Evolutionary conservation across 306 rosid species (phyloP).

Genomic region (Trifolium dubium): DNA sequence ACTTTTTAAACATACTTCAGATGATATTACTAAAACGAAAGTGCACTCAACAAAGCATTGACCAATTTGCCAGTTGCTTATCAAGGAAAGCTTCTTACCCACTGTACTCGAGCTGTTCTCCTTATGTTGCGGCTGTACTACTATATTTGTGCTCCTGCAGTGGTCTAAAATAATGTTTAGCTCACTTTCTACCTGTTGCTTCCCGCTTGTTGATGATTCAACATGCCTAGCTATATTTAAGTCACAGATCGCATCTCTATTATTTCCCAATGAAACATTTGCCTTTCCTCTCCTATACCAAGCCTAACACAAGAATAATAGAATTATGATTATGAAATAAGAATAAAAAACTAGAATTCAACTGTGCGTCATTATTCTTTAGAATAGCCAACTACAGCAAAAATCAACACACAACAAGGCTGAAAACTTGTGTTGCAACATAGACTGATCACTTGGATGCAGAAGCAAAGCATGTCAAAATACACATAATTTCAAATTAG

Average conservation of each 20-base stretch:
- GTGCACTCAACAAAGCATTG: conserved; percentile 17
- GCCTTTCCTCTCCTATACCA: conserved; percentile 88
- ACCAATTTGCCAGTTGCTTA: conserved; percentile 34
- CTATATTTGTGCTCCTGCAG: conserved; percentile 40
- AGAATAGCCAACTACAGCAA: conserved; percentile 11
- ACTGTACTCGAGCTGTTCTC: conserved; percentile 46
- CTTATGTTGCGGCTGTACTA: conserved; percentile 43
- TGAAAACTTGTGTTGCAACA: not conserved
- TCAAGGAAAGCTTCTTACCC: conserved; percentile 57
- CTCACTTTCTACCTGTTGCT: conserved; percentile 73
- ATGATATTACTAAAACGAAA: conserved; percentile 29
- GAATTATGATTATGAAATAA: conserved; percentile 1
- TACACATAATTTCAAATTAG: conserved; percentile 13
- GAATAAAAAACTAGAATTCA: conserved; percentile 31
- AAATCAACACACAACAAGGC: conserved; percentile 19
- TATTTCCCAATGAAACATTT: conserved; percentile 63
- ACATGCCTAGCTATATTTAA: conserved; percentile 64
- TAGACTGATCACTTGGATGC: conserved; percentile 13
- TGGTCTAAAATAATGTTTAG: conserved; percentile 55
- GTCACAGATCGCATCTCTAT: conserved; percentile 70
- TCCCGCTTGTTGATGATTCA: conserved; percentile 66
- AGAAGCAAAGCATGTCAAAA: conserved; percentile 26
- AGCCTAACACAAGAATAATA: conserved; percentile 55
- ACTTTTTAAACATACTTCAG: conserved; percentile 30
- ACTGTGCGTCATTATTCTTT: conserved; percentile 31